Base-by-base conservation (phyloP, 1,139 yeast species). In the Scheffersomyces cryptocercus region DNA sequence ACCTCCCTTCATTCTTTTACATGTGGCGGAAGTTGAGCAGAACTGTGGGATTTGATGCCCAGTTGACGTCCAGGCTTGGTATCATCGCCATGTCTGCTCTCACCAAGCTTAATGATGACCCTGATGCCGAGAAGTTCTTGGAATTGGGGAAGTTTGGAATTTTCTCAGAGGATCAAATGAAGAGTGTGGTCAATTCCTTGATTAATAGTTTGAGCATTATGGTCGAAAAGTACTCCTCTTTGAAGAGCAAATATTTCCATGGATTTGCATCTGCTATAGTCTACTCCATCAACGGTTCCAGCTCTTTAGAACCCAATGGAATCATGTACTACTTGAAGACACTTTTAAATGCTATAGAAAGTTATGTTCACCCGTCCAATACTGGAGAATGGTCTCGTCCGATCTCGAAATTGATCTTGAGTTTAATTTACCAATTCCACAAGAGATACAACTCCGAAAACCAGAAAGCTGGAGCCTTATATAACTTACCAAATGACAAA, bases 321-420 rank as follows among this genome's bases (percentile, higher is more conserved):
- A 74, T 85, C 11, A 60, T 87, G 52, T 79, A 73, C 10, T 70
- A 76, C 35, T 56, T 93, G 12, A 71, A 73, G 34, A 74, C 81
- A 0, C 66, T 88, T 35, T 58, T 85, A 26, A 83, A 84, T 49
- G 83, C 96, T 0, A 72, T 90, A n/a, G 85, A 82, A 51, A 88
- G 97, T 31, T 88, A 85, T 64, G 84, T 84, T 10, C 97, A 93
- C 64, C 99, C 99, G 4, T 90, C 98, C 0, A 91, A 91, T 60
- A 66, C 76, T 14, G 98, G 97, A 0, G 77, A 78, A 16, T 91
- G 99, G 98, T 80, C 95, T 1, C 67, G 79, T 36, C 73, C 86
- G 5, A 79, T 93, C 35, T 76, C 95, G 1, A 81, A 81, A 48
- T 73, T 87, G 29, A 68, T 87, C 10, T 76, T 79, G 49, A 76